Percentiles rank a stretch among this genome's conserved stretches.
Conservation (phyloP, 108 stramenopile genomes). For the Cyclostephanos invisitatus region DNA sequence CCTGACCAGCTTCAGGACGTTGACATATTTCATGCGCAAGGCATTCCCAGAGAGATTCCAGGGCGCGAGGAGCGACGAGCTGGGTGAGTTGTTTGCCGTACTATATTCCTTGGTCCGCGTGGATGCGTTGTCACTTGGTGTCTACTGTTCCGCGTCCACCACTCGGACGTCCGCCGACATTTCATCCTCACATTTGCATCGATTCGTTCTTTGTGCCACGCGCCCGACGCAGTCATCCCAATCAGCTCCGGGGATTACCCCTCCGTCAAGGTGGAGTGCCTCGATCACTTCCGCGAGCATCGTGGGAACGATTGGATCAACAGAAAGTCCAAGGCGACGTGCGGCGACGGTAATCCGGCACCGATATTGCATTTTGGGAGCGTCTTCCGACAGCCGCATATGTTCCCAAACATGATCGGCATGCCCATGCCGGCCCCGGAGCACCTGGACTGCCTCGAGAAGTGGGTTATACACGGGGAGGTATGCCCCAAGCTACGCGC, state of each 20-base stretch:
- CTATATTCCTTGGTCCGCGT: background rate
- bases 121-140: no score
- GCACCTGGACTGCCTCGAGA: conserved; percentile 28
- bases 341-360: conserved; percentile 18
- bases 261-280: conserved; percentile 19
- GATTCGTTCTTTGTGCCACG: background rate
- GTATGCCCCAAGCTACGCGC: background rate
- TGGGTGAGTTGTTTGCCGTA: conserved; percentile 10
- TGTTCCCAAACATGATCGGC: conserved; percentile 35
- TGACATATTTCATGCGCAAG: conserved; percentile 26
- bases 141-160: no score
- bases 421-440: conserved; percentile 40
- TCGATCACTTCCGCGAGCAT: background rate
- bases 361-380: conserved; percentile 47
- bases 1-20: background rate
- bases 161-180: background rate
- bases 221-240: background rate
- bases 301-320: conserved; percentile 10
- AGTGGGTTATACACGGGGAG: conserved; percentile 18
- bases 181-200: background rate
- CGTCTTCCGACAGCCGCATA: conserved; percentile 10
- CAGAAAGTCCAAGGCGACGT: conserved; percentile 2
- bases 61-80: background rate
- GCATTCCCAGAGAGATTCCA: conserved; percentile 43
- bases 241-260: conserved; percentile 39